Conservation (phyloP, 1,284 basidiomycete species). For the Caloboletus firmus region DNA sequence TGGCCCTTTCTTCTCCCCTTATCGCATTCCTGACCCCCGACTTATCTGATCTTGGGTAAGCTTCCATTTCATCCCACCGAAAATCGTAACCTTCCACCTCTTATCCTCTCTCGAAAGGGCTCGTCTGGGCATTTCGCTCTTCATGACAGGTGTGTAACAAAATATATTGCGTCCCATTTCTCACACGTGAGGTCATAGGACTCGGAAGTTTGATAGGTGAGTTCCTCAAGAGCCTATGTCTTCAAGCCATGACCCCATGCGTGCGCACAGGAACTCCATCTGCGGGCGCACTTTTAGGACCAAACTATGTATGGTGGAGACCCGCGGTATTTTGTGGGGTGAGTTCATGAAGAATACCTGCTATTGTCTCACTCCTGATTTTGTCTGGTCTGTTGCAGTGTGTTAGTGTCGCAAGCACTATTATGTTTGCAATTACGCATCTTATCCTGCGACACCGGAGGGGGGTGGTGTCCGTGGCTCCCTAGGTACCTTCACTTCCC, state of each 20-base stretch:
- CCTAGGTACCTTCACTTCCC: not conserved
- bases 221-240: not conserved
- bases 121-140: slow-evolving; percentile 30
- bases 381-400: slow-evolving; percentile 6
- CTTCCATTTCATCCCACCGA: not conserved
- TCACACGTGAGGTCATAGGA: slow-evolving; percentile 13
- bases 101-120: slow-evolving; percentile 13
- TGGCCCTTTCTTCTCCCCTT: slow-evolving; percentile 38
- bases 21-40: slow-evolving; percentile 34
- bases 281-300: slow-evolving; percentile 30
- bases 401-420: slow-evolving; percentile 9
- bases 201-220: slow-evolving; percentile 29
- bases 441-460: not conserved
- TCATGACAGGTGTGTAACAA: slow-evolving; percentile 23
- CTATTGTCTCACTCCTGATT: slow-evolving; percentile 4
- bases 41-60: slow-evolving; percentile 37
- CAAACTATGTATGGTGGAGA: slow-evolving; percentile 26
- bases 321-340: slow-evolving; percentile 32
- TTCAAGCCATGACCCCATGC: not conserved
- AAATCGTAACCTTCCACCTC: not conserved
- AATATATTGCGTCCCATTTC: not conserved
- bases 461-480: not conserved
- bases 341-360: slow-evolving; percentile 1
- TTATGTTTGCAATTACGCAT: slow-evolving; percentile 4
- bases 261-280: slow-evolving; percentile 23